A percentile compares a stretch with the other conserved stretches of the same genome.
Conservation (phyloP, 78 protist species). For the Bodo saltans region DNA sequence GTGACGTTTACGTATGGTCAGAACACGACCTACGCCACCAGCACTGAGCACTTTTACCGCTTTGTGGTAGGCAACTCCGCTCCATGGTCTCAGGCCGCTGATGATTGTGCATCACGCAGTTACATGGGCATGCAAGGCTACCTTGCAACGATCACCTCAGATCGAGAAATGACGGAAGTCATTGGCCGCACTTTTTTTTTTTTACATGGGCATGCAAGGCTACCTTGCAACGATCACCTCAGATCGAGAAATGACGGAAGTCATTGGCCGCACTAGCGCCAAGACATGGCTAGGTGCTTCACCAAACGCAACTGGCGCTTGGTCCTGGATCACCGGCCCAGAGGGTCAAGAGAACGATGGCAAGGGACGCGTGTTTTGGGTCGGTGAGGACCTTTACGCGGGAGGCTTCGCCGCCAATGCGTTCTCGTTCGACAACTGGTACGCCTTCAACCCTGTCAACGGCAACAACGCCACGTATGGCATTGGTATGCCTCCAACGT, state of each 20-base stretch:
- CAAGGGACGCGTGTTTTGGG: too few relatives aligned
- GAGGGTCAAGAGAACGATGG: background rate
- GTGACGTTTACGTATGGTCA: slow-evolving; percentile 12
- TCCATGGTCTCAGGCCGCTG: background rate
- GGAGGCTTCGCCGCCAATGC: background rate
- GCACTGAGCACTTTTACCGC: background rate
- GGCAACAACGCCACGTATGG: background rate
- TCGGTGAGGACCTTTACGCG: background rate
- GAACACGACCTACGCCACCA: background rate
- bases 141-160: background rate
- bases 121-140: background rate
- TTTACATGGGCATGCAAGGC: background rate
- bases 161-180: background rate
- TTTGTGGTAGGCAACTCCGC: background rate
- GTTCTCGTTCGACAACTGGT: background rate
- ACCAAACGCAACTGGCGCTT: background rate
- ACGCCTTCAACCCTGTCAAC: background rate
- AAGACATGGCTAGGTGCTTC: background rate
- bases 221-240: background rate
- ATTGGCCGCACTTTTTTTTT: background rate
- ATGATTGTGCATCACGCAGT: too few relatives aligned
- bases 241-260: background rate
- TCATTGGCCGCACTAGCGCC: background rate
- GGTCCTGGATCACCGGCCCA: slow-evolving; percentile 1
- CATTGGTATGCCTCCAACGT: background rate